Evolutionary conservation across 352 stramenopile species (phyloP).

Genomic region (Globisporangium lucens): DNA sequence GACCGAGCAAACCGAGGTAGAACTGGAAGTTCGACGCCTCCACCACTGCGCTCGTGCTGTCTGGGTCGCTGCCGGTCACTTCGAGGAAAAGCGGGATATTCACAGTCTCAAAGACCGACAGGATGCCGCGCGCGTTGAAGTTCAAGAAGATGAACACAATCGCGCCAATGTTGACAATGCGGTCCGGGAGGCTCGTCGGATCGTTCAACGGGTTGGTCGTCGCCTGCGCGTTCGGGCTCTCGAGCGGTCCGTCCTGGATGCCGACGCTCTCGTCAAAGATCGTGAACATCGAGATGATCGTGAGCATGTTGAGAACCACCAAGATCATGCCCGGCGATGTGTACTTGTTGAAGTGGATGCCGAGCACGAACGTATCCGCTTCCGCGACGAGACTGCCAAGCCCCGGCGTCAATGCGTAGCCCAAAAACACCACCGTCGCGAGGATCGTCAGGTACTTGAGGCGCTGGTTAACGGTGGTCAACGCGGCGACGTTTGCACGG

Average conservation of each 20-base stretch:
- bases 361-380: constrained; percentile 49
- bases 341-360: constrained; percentile 76
- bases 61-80: constrained; percentile 57
- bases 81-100: constrained; percentile 81
- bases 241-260: constrained; percentile 54
- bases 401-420: constrained; percentile 69
- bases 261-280: constrained; percentile 50
- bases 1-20: constrained; percentile 65
- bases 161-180: constrained; percentile 69
- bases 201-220: constrained; percentile 49
- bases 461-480: constrained; percentile 71
- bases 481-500: constrained; percentile 62
- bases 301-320: constrained; percentile 54
- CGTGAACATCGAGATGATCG: constrained; percentile 63
- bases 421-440: constrained; percentile 71
- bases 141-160: constrained; percentile 82
- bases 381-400: constrained; percentile 66
- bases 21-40: constrained; percentile 84
- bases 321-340: constrained; percentile 67
- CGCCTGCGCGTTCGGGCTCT: constrained; percentile 36
- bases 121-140: constrained; percentile 67
- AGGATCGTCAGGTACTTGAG: constrained; percentile 75
- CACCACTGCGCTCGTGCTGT: constrained; percentile 48
- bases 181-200: constrained; percentile 50
- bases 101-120: constrained; percentile 83